These are phyloP conservation scores for Candida ovalis DNA, from an alignment of 805 yeast species.

Conservation along the genomic window DNA sequence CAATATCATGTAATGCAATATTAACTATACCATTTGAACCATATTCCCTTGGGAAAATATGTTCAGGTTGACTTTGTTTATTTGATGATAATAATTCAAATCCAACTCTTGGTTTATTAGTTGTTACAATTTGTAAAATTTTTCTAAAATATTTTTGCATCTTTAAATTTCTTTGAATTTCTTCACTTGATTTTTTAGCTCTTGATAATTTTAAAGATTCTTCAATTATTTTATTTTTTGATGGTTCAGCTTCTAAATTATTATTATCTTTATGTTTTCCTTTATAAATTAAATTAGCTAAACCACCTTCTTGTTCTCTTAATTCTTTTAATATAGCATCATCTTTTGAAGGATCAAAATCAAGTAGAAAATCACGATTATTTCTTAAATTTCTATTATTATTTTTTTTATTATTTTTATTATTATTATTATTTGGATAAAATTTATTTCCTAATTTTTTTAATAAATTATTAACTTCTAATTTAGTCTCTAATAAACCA, in stretches of 20 bases:
- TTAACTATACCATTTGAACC: constrained; percentile 27
- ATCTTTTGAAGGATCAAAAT: not conserved
- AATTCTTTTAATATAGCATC: constrained; percentile 7
- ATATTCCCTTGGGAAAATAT: constrained; percentile 19
- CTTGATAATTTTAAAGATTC: constrained; percentile 1
- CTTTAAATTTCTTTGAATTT: constrained; percentile 14
- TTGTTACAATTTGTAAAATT: constrained; percentile 16
- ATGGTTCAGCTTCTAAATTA: not conserved
- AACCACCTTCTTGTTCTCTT: constrained; percentile 11
- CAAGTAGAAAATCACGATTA: too few relatives aligned
- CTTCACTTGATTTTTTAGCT: constrained; percentile 11
- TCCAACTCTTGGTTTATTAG: constrained; percentile 24
- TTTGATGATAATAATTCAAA: constrained; percentile 14
- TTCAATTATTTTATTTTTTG: not conserved
- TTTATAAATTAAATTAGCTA: constrained; percentile 3
- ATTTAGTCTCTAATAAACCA: constrained; percentile 4
- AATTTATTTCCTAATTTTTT: not conserved
- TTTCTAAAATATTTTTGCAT: constrained; percentile 22
- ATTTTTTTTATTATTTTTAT: not conserved
- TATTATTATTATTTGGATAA: not conserved
- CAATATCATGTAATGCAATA: constrained; percentile 30
- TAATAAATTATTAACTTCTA: constrained; percentile 1
- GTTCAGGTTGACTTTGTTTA: not conserved
- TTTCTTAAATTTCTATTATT: too few relatives aligned
- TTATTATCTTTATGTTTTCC: not conserved